phyloP scores from a whole-genome alignment of 768 basidiomycete genomes.

The Hortiboletus campestris region DNA sequence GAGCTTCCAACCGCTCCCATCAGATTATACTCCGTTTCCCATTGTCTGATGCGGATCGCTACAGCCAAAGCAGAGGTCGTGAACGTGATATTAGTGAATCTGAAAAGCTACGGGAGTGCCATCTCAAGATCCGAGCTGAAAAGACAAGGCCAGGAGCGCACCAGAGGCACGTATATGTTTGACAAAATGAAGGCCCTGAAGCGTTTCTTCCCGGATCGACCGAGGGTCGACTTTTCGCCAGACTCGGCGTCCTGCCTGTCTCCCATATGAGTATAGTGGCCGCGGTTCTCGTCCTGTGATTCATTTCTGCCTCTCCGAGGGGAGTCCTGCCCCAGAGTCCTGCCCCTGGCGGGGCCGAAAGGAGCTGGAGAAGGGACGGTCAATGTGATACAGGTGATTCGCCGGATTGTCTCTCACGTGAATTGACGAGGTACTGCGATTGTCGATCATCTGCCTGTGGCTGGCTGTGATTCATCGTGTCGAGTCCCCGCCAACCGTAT shows the following conservation, averaged over 20 bases:
- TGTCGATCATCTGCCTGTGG: constrained; percentile 16
- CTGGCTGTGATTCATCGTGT: background rate
- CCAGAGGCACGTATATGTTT: constrained; percentile 78
- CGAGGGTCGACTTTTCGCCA: constrained; percentile 26
- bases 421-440: constrained; percentile 7
- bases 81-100: constrained; percentile 80
- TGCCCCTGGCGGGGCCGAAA: constrained; percentile 53
- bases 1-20: constrained; percentile 82
- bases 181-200: constrained; percentile 66
- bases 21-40: constrained; percentile 48
- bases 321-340: constrained; percentile 65
- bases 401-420: constrained; percentile 19
- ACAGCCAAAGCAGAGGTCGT: constrained; percentile 76
- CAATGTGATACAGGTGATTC: constrained; percentile 24
- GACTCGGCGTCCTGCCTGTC: constrained; percentile 29
- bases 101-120: constrained; percentile 59
- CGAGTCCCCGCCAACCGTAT: constrained; percentile 3
- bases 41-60: constrained; percentile 68
- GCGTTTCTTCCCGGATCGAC: constrained; percentile 42
- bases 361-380: constrained; percentile 30
- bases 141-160: constrained; percentile 33
- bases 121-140: constrained; percentile 3
- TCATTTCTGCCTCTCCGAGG: constrained; percentile 44
- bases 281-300: constrained; percentile 6
- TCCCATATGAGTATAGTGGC: constrained; percentile 15